A percentile compares a stretch with the other conserved stretches of the same genome.
phyloP scores from a whole-genome alignment of 2,329 filamentous ascomycete genomes.

The Penicillium sp. region DNA sequence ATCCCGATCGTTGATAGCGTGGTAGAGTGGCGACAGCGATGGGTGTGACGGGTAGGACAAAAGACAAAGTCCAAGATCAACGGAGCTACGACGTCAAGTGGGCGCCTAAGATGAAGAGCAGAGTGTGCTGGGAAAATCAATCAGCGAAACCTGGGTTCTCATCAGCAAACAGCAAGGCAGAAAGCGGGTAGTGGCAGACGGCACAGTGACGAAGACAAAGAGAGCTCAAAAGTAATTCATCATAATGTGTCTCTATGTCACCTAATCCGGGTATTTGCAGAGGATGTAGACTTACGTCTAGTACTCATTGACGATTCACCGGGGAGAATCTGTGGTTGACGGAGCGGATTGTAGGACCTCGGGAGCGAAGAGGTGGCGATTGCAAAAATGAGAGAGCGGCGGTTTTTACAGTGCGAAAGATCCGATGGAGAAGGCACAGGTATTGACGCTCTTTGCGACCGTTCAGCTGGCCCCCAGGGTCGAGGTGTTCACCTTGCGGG shows the following conservation, averaged over 20 bases:
- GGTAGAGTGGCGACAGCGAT: neutral
- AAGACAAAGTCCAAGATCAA: neutral
- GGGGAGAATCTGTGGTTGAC: neutral
- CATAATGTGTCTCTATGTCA: neutral
- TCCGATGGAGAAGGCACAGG: neutral
- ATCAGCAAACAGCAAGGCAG: neutral
- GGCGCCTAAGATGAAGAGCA: neutral
- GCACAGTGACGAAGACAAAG: neutral
- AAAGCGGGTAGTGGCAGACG: neutral
- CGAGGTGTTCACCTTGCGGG: slow-evolving; percentile 1
- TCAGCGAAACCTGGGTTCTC: neutral
- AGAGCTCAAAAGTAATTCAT: neutral
- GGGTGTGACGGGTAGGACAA: neutral
- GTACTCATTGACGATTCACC: neutral
- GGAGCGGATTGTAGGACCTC: neutral
- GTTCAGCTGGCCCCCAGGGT: neutral
- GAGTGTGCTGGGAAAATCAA: neutral
- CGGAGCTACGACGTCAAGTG: neutral
- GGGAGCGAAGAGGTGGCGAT: neutral
- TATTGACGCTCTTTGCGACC: neutral
- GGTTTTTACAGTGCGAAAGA: neutral
- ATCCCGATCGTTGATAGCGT: neutral
- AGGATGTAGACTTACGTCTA: neutral
- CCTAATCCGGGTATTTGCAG: neutral
- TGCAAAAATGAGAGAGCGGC: neutral